Base-by-base conservation (phyloP, 352 stramenopile species). In the Globisporangium paddicum region DNA sequence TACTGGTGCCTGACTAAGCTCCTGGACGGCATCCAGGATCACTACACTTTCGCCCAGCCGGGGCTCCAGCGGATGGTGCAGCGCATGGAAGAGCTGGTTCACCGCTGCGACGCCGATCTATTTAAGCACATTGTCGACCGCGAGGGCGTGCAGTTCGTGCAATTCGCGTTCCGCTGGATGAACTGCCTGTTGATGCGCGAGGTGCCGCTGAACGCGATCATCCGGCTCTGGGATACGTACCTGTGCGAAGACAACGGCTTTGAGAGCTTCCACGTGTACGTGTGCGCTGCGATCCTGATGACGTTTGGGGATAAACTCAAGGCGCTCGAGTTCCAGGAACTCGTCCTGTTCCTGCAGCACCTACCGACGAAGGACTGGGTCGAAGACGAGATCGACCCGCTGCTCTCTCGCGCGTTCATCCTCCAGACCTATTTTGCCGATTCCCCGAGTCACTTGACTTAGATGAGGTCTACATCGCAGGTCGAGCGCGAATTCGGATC, bases 91-190 rank as follows among this genome's bases (percentile, higher is more conserved):
- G 97, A 99, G 63, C 80, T 99, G 25, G 91, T 99, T 19, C 87
- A 93, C 64, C 86, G 97, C 30, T 98, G 98, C 62, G 98, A 99
- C 69, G 74, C 68, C 5, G 79, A 98, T 50, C 78, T 99, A 30
- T 96, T 97, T 60, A 72, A 87, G 60, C 96, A 99, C 77, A 91
- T 95, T 59, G 86, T 99, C 16, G 77, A 96, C 64, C 77, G 85
- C 7, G 87, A 97, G 52, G 92, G 81, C 16, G 91, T 99, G 63
- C 87, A 98, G 69, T 99, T 99, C 70, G 95, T 99, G 49, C 96
- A 99, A 80, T 99, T 99, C 75, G 95, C 96, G 19, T 99, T 99
- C 73, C 97, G 98, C 42, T 99, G 97, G 97, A 99, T 99, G 94
- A 99, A 99, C 82, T 99, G 97, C 72, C 73, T 99, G 50, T 82